Conservation (phyloP, 2,329 filamentous ascomycete species). For the Davidsoniella eucalypti region DNA sequence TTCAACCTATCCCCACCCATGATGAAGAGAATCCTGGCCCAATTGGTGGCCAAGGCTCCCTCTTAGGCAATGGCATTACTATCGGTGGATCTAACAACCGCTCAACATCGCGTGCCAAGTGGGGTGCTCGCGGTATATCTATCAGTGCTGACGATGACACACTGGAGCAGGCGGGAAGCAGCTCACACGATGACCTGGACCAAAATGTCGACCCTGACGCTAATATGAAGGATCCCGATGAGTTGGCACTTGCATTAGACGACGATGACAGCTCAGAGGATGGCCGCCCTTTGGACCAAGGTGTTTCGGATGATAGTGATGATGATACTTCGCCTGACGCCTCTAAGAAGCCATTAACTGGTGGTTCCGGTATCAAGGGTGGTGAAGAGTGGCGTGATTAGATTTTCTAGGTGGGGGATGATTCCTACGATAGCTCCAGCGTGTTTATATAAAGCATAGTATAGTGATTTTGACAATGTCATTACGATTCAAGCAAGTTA, state of each 20-base stretch:
- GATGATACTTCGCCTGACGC: conserved; percentile 7
- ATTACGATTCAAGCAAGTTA: too few relatives aligned
- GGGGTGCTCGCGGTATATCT: conserved; percentile 49
- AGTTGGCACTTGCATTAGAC: conserved; percentile 42
- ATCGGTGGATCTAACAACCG: conserved; percentile 1
- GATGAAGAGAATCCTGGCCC: conserved; percentile 42
- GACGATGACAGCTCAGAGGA: conserved; percentile 33
- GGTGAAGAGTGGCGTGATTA: conserved; percentile 32
- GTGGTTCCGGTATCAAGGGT: conserved; percentile 25
- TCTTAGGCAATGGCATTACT: conserved; percentile 14
- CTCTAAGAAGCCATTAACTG: conserved; percentile 10
- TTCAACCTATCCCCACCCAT: conserved; percentile 26
- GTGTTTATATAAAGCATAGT: too few relatives aligned
- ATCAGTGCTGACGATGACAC: conserved; percentile 49
- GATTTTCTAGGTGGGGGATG: too few relatives aligned
- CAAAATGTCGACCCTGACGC: conserved; percentile 41
- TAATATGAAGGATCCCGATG: conserved; percentile 50
- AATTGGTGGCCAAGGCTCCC: conserved; percentile 14
- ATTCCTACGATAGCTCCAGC: too few relatives aligned
- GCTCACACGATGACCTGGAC: conserved; percentile 28
- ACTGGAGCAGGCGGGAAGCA: conserved; percentile 28
- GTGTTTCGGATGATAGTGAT: conserved; percentile 11
- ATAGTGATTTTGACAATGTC: too few relatives aligned
- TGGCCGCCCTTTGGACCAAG: neutral
- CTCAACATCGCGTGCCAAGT: conserved; percentile 29